Evolutionary conservation across 306 rosid species (phyloP).

Genomic region (Cercis canadensis): DNA sequence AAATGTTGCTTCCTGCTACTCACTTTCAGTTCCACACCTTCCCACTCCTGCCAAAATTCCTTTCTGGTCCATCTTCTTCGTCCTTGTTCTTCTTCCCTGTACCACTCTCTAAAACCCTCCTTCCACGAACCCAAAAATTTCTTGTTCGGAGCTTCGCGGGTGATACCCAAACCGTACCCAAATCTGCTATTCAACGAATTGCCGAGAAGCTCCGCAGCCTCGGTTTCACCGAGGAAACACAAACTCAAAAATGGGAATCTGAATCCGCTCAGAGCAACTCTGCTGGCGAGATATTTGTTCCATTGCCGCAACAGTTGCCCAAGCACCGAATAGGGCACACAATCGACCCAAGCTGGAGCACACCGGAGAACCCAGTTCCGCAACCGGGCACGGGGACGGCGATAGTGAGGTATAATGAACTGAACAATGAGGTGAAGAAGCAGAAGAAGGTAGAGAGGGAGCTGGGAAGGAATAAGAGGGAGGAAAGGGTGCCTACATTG

Average conservation of each 20-base stretch:
- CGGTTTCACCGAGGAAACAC: conserved; percentile 62
- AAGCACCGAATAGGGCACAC: conserved; percentile 75
- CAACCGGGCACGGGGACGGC: conserved; percentile 66
- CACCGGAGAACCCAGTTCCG: conserved; percentile 81
- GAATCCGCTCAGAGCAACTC: conserved; percentile 23
- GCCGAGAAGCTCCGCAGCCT: conserved; percentile 89
- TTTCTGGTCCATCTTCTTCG: conserved; percentile 24
- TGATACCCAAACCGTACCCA: conserved; percentile 51
- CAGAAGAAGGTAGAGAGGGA: conserved; percentile 39
- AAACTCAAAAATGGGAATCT: background rate
- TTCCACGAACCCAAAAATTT: conserved; percentile 38
- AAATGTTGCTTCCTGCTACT: conserved; percentile 57
- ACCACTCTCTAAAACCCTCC: conserved; percentile 45
- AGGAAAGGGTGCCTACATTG: conserved; percentile 65
- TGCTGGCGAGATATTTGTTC: conserved; percentile 79
- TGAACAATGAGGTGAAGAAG: conserved; percentile 50
- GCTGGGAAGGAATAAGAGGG: conserved; percentile 34
- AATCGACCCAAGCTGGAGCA: conserved; percentile 78
- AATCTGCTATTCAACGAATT: conserved; percentile 86
- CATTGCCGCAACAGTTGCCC: conserved; percentile 65
- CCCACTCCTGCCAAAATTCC: conserved; percentile 41
- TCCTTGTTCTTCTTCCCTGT: conserved; percentile 47
- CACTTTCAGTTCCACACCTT: conserved; percentile 37
- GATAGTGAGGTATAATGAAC: conserved; percentile 50
- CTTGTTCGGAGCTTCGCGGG: conserved; percentile 55